Percentiles rank a stretch among this genome's conserved stretches.
These are phyloP conservation scores for Colletotrichum lindemuthianum DNA, from an alignment of 2,329 filamentous ascomycete genomes.

Conservation along the genomic window DNA sequence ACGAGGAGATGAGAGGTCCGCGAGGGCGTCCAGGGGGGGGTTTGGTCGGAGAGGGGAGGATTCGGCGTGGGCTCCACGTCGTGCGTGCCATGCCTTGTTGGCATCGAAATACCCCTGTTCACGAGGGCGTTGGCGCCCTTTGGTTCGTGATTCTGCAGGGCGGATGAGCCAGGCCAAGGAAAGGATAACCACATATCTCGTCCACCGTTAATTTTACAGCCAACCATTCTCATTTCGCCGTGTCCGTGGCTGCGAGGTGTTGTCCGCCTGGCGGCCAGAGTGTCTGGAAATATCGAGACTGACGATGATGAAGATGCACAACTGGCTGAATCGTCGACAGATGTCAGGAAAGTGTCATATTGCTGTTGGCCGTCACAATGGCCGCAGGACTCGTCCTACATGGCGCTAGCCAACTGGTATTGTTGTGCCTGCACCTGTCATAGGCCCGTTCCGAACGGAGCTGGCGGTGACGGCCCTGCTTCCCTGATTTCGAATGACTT, in stretches of 20 bases:
- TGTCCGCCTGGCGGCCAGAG: constrained; percentile 17
- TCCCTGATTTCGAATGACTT: constrained; percentile 54
- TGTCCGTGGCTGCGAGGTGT: background rate
- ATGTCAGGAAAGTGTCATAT: constrained; percentile 7
- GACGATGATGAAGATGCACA: constrained; percentile 1
- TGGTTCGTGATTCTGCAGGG: constrained; percentile 11
- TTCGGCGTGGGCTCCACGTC: constrained; percentile 31
- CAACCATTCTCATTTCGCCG: constrained; percentile 1
- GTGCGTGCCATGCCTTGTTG: constrained; percentile 23
- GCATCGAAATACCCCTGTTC: constrained; percentile 27
- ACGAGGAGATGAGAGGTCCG: constrained; percentile 11
- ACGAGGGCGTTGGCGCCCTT: constrained; percentile 26
- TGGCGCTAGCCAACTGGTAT: constrained; percentile 52
- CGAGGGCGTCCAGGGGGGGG: constrained; percentile 1
- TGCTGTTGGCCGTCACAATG: constrained; percentile 37
- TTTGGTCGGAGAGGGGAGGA: constrained; percentile 23
- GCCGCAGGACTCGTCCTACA: constrained; percentile 48
- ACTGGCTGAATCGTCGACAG: background rate
- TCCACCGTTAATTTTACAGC: background rate
- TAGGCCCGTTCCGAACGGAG: constrained; percentile 48
- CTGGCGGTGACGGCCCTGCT: constrained; percentile 48
- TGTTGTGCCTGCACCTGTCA: constrained; percentile 48
- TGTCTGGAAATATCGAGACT: constrained; percentile 12
- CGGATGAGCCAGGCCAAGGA: constrained; percentile 24
- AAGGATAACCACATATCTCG: constrained; percentile 8